phyloP scores from a whole-genome alignment of 805 yeast genomes.

The Ogataea pilisensis region DNA sequence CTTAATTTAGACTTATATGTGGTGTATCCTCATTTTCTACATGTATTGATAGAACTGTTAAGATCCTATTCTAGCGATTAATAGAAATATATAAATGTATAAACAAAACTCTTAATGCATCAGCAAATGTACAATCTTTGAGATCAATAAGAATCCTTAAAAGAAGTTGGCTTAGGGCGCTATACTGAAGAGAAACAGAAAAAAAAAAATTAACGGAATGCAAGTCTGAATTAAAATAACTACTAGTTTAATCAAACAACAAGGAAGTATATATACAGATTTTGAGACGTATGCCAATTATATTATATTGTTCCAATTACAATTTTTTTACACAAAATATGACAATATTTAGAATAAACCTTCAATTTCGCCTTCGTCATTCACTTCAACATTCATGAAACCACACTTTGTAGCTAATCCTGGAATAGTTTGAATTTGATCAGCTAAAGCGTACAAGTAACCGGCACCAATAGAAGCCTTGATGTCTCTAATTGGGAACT shows the following conservation, averaged over 20 bases:
- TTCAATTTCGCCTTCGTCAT: constrained; percentile 85
- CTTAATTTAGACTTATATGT: no score
- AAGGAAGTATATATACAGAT: not conserved
- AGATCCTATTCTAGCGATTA: constrained; percentile 15
- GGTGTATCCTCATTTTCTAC: no score
- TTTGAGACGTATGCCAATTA: not conserved
- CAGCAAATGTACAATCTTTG: not conserved
- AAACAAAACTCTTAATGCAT: no score
- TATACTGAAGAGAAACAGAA: not conserved
- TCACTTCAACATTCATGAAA: constrained; percentile 93
- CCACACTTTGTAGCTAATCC: constrained; percentile 96
- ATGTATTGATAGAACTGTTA: constrained; percentile 12
- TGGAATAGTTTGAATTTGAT: constrained; percentile 95
- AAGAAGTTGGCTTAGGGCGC: not conserved
- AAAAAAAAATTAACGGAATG: not conserved
- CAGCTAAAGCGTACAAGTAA: constrained; percentile 92
- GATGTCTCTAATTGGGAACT: constrained; percentile 90
- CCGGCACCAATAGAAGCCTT: constrained; percentile 97
- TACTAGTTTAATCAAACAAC: not conserved
- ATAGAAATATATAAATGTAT: no score
- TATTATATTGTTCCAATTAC: no score
- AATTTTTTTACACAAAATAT: no score
- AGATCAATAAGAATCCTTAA: not conserved
- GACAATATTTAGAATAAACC: constrained; percentile 82
- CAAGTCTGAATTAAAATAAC: not conserved